Evolutionary conservation across 108 stramenopile genomes (phyloP), one percentile per base, ranked within the genome.

Genomic region (Skeletonema potamos): DNA sequence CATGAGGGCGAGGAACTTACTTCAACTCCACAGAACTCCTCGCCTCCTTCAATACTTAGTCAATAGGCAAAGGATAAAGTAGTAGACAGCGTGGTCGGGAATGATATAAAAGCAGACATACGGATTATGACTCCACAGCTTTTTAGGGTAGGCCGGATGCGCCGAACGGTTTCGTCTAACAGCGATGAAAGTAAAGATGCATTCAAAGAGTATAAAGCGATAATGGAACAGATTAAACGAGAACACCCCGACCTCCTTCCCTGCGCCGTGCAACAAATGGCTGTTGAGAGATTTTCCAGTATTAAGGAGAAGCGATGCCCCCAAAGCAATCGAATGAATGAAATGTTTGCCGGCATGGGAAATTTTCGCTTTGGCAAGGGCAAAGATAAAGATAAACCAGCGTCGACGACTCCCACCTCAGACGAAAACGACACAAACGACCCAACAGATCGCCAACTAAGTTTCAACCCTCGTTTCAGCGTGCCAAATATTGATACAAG

Each of bases 241-340:
- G 61, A 64, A 22, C 27, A 72, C 26, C 71, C 71, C 10, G 54
- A 72, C 41, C 62, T 72, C 1, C 4, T 62, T 18, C 27, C 27
- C n/a, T 48, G 71, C 32, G 71, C 62, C 12, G 27, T 64, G 3
- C 51, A 72, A 33, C 54, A 72, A 55, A 62, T 72, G 17, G 61
- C 71, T 11, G 4, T 72, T 22, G 58, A 72, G 27, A 60, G 71
- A n/a, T 72, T 62, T 26, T 22, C 58, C 34, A 60, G 6, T 4
- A 61, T n/a, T 0, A 64, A 55, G 18, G 54, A 72, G 0, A 20
- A 30, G 20, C 48, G 15, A 10, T 15, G n/a, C 17, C 24, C 24
- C 3, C 24, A 30, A 18, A 48, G 7, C 2, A 64, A 32, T 62
- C 59, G 30, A 10, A n/a, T 61, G 27, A 62, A 46, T 20, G 41